phyloP scores from a whole-genome alignment of 305 asterid genomes.

The Solanum hybrid region DNA sequence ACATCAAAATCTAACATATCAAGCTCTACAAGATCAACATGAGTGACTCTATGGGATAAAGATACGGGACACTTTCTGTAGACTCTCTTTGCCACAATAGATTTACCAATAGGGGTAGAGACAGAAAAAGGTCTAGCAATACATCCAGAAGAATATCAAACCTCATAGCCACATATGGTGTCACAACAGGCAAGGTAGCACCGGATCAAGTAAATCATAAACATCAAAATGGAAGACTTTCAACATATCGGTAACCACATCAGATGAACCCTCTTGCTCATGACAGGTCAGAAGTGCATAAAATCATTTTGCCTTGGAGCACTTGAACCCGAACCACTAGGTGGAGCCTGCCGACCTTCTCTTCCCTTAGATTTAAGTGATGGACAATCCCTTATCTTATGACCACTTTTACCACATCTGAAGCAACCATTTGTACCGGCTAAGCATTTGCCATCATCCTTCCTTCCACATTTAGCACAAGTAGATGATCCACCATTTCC shows the following conservation, averaged over 20 bases:
- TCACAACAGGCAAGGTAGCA: neutral
- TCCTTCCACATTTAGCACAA: neutral
- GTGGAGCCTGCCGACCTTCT: neutral
- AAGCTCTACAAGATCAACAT: neutral
- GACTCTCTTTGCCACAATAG: neutral
- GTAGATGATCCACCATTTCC: neutral
- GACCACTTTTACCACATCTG: neutral
- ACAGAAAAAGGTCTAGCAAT: neutral
- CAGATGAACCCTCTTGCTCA: neutral
- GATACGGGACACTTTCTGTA: neutral
- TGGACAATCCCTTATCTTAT: neutral
- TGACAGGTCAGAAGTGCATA: neutral
- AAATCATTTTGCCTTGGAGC: neutral
- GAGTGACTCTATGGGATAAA: neutral
- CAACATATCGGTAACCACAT: neutral
- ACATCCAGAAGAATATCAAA: neutral
- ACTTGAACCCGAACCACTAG: neutral
- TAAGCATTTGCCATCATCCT: neutral
- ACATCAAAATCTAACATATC: neutral
- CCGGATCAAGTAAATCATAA: neutral
- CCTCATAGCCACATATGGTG: neutral
- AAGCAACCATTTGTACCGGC: neutral
- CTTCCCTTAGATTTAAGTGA: neutral
- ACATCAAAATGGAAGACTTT: neutral
- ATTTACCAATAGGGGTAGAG: neutral